Evolutionary conservation across 2,329 filamentous ascomycete genomes (phyloP).

Genomic region (Aspergillus fijiensis): DNA sequence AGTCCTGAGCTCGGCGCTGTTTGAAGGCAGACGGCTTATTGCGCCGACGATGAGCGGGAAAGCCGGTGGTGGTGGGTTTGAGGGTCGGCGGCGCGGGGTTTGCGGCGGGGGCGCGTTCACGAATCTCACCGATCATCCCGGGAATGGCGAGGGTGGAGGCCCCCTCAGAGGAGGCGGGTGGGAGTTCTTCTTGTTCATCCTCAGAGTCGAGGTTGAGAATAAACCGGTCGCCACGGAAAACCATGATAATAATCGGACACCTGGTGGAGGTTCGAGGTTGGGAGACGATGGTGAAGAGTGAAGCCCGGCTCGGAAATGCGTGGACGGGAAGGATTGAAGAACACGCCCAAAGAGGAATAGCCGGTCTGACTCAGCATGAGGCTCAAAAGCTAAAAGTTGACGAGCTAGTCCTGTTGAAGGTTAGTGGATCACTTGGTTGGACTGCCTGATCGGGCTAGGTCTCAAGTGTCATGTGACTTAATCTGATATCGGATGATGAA

Average conservation of each 20-base stretch:
- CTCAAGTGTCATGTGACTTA: constrained; percentile 20
- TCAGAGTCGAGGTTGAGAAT: constrained; percentile 57
- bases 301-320: background rate
- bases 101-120: constrained; percentile 66
- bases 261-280: background rate
- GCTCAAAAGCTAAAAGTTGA: constrained; percentile 40
- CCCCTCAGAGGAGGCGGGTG: constrained; percentile 18
- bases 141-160: constrained; percentile 26
- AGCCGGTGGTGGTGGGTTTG: constrained; percentile 70
- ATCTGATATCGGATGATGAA: constrained; percentile 7
- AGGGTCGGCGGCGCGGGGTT: constrained; percentile 42
- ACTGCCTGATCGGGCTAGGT: constrained; percentile 14
- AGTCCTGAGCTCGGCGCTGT: constrained; percentile 49
- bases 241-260: constrained; percentile 36
- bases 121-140: constrained; percentile 68
- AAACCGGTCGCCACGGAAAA: constrained; percentile 61
- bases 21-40: constrained; percentile 75
- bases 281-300: constrained; percentile 8
- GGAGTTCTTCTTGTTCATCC: constrained; percentile 48
- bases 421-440: constrained; percentile 23
- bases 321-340: constrained; percentile 4
- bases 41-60: constrained; percentile 85
- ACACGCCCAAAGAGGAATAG: constrained; percentile 4
- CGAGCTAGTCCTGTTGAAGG: constrained; percentile 17
- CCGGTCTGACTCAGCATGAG: constrained; percentile 28